A percentile compares a stretch with the other conserved stretches of the same genome.
These are phyloP conservation scores for Microascus cirrosus DNA, from an alignment of 2,329 filamentous ascomycete species.

Conservation along the genomic window DNA sequence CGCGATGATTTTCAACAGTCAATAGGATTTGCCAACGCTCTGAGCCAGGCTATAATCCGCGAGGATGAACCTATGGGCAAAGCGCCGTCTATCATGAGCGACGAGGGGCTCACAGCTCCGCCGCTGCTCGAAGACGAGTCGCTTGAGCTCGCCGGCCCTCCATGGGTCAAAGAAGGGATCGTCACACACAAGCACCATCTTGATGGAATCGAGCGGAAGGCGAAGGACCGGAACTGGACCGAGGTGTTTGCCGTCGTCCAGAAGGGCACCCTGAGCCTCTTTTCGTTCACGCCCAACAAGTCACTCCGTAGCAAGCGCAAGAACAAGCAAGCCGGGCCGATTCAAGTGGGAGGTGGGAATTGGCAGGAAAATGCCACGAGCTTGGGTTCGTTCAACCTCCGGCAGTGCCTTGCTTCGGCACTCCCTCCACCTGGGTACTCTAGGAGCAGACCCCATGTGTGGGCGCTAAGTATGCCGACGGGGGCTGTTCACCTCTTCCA, in stretches of 20 bases:
- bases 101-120: slow-evolving; percentile 43
- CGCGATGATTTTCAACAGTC: slow-evolving; percentile 85
- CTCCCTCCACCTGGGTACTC: slow-evolving; percentile 90
- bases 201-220: slow-evolving; percentile 79
- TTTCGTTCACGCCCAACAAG: slow-evolving; percentile 82
- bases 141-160: slow-evolving; percentile 82
- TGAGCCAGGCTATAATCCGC: slow-evolving; percentile 92
- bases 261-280: slow-evolving; percentile 86
- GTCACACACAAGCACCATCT: slow-evolving; percentile 94
- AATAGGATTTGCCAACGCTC: slow-evolving; percentile 91
- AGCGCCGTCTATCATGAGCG: slow-evolving; percentile 44
- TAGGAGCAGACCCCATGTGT: slow-evolving; percentile 80
- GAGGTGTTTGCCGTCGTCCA: slow-evolving; percentile 95
- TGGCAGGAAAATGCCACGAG: slow-evolving; percentile 96
- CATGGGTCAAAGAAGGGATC: slow-evolving; percentile 96
- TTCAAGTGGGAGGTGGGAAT: slow-evolving; percentile 85
- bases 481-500: slow-evolving; percentile 98
- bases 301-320: slow-evolving; percentile 48
- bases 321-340: slow-evolving; percentile 34
- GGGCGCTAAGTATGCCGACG: slow-evolving; percentile 82
- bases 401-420: slow-evolving; percentile 83
- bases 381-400: slow-evolving; percentile 74
- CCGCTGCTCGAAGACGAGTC: slow-evolving; percentile 85
- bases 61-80: slow-evolving; percentile 46
- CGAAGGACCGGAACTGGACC: slow-evolving; percentile 88